phyloP scores from a whole-genome alignment of 495 filamentous ascomycete species.

The Penicillium egyptiacum region DNA sequence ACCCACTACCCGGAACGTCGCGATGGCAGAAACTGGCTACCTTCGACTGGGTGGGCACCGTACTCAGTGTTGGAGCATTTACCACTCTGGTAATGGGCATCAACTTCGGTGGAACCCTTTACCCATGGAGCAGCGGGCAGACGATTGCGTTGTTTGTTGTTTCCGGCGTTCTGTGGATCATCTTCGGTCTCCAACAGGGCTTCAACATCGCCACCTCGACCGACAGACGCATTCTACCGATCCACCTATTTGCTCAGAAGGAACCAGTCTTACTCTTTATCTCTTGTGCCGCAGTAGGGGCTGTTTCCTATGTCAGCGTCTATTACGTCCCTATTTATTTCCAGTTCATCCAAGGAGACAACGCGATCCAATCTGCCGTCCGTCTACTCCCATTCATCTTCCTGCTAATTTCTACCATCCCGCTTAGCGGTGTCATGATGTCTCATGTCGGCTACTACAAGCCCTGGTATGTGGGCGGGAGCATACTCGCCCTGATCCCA shows the following conservation, averaged over 20 bases:
- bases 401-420: constrained; percentile 21
- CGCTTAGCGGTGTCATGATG: constrained; percentile 43
- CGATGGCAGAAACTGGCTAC: constrained; percentile 37
- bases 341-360: constrained; percentile 42
- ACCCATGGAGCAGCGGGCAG: constrained; percentile 26
- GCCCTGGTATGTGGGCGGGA: constrained; percentile 47
- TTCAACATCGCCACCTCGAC: constrained; percentile 49
- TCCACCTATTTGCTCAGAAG: constrained; percentile 38
- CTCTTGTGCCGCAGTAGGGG: constrained; percentile 28
- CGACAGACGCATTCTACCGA: constrained; percentile 50
- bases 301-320: constrained; percentile 36
- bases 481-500: constrained; percentile 21
- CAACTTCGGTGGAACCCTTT: constrained; percentile 35
- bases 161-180: constrained; percentile 22
- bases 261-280: constrained; percentile 46
- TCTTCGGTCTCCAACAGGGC: constrained; percentile 45
- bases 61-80: constrained; percentile 30
- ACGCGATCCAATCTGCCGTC: constrained; percentile 38
- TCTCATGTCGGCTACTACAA: constrained; percentile 51
- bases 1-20: constrained; percentile 41
- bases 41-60: constrained; percentile 31
- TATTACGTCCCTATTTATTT: constrained; percentile 56
- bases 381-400: constrained; percentile 34
- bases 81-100: constrained; percentile 29
- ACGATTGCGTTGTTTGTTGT: constrained; percentile 30